These are phyloP conservation scores for Neurospora sp. DNA, from an alignment of 495 filamentous ascomycete genomes.

Conservation along the genomic window DNA sequence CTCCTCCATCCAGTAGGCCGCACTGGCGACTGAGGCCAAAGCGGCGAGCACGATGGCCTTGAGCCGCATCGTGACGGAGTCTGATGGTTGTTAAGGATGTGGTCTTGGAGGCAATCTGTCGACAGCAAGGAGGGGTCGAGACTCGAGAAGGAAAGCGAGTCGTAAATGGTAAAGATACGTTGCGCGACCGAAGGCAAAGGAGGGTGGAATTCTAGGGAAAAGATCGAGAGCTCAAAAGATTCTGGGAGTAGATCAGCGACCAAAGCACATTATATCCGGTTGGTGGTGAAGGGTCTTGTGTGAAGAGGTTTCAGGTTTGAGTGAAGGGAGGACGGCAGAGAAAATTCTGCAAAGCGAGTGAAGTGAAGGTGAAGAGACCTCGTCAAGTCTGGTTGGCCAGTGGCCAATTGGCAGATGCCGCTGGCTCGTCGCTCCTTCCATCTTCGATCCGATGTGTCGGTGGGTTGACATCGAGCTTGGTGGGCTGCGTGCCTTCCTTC, in stretches of 20 bases:
- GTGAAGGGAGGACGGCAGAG: neutral
- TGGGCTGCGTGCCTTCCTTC: neutral
- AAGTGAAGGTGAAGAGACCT: neutral
- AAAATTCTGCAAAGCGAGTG: neutral
- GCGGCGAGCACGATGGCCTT: neutral
- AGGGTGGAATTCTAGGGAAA: neutral
- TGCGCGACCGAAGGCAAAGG: neutral
- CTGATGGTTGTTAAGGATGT: neutral
- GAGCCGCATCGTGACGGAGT: neutral
- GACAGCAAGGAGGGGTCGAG: neutral
- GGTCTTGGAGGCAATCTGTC: neutral
- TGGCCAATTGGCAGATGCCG: neutral
- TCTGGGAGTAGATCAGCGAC: neutral
- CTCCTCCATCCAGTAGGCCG: conserved; percentile 35
- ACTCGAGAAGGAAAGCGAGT: neutral
- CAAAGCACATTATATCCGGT: neutral
- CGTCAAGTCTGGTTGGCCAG: neutral
- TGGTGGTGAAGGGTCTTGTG: neutral
- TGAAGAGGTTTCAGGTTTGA: neutral
- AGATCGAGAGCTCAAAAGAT: neutral
- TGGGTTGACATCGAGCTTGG: neutral
- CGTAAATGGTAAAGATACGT: neutral
- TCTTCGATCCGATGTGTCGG: neutral
- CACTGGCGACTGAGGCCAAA: conserved; percentile 5
- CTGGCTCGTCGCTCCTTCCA: neutral